phyloP scores from a whole-genome alignment of 768 basidiomycete genomes.

The Kwoniella bestiolae region DNA sequence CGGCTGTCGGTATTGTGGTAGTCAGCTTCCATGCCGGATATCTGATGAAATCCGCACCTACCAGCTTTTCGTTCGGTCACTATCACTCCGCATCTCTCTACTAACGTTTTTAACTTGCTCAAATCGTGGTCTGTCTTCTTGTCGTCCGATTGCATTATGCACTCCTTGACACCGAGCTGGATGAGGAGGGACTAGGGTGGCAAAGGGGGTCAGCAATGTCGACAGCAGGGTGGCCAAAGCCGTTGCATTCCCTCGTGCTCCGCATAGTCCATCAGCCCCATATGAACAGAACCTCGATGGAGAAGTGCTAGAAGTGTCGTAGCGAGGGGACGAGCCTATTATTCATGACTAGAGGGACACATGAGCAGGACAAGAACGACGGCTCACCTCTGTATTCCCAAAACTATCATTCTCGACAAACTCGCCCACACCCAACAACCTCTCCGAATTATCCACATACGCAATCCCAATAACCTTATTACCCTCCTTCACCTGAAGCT shows the following conservation, averaged over 20 bases:
- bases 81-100: constrained; percentile 89
- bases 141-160: constrained; percentile 67
- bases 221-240: too few species aligned
- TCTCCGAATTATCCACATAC: constrained; percentile 84
- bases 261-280: too few species aligned
- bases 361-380: not conserved
- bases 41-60: constrained; percentile 49
- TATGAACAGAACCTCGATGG: too few species aligned
- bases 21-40: not conserved
- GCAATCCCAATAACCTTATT: constrained; percentile 79
- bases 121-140: constrained; percentile 72
- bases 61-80: constrained; percentile 87
- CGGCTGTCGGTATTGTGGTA: constrained; percentile 63
- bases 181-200: constrained; percentile 79
- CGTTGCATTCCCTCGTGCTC: too few species aligned
- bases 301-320: too few species aligned
- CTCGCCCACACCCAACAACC: constrained; percentile 84
- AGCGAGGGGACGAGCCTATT: too few species aligned
- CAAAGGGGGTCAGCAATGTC: not conserved
- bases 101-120: constrained; percentile 78
- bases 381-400: constrained; percentile 84
- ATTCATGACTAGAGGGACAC: not conserved
- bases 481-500: constrained; percentile 65
- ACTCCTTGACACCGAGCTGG: constrained; percentile 96
- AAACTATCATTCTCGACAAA: constrained; percentile 94